These are phyloP conservation scores for Lepidium campestre DNA, from an alignment of 441 rosid species.

Conservation along the genomic window DNA sequence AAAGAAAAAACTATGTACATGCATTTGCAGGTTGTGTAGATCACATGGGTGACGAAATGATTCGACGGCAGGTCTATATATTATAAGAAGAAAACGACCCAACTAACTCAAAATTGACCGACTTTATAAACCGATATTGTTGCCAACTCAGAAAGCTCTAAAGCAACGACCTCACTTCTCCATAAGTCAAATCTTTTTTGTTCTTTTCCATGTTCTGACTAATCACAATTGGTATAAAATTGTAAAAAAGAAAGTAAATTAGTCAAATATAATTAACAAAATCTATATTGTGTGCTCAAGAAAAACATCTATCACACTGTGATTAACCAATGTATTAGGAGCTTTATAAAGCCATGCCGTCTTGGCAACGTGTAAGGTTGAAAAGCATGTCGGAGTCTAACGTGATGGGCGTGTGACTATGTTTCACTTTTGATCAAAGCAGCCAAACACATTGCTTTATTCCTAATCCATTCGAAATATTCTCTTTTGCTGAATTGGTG, in stretches of 20 bases:
- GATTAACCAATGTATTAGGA: background rate
- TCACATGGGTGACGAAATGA: background rate
- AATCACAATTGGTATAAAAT: background rate
- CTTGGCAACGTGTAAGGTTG: slow-evolving; percentile 21
- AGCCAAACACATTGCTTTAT: slow-evolving; percentile 14
- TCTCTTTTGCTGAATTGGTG: slow-evolving; percentile 21
- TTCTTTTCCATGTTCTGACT: background rate
- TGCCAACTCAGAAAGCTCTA: slow-evolving; percentile 13
- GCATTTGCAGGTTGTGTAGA: background rate
- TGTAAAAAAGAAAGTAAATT: background rate
- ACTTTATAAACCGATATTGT: too few relatives aligned
- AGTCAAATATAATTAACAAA: background rate
- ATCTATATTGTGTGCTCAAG: too few relatives aligned
- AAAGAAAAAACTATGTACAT: background rate
- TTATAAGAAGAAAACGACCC: too few relatives aligned
- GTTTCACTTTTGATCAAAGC: slow-evolving; percentile 8
- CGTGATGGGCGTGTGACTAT: slow-evolving; percentile 17
- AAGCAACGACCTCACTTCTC: slow-evolving; percentile 17
- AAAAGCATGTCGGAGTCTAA: slow-evolving; percentile 14
- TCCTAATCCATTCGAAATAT: background rate
- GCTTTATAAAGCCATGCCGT: background rate
- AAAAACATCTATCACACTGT: background rate
- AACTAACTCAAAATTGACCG: background rate
- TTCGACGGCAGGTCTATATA: background rate
- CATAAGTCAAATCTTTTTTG: background rate